Percentiles rank a stretch among this genome's conserved stretches.
Evolutionary conservation across 345 rosid species (phyloP).

Genomic region (Ceriops zippeliana): DNA sequence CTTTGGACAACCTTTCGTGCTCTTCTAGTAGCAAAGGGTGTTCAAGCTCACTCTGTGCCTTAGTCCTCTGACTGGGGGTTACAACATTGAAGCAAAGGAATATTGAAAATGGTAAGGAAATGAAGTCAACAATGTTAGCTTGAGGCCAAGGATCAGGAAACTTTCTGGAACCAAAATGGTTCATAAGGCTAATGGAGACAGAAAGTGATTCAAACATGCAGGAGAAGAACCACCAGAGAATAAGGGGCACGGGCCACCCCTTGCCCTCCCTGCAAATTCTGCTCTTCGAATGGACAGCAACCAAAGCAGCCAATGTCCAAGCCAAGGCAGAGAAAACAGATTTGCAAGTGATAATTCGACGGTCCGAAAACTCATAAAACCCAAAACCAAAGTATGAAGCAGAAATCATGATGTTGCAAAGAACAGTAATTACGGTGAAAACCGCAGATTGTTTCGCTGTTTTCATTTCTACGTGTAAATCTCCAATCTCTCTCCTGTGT

Average conservation of each 20-base stretch:
- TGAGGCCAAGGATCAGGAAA: conserved; percentile 26
- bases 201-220: conserved; percentile 26
- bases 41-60: conserved; percentile 21
- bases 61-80: conserved; percentile 3
- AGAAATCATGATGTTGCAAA: conserved; percentile 30
- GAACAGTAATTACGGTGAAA: conserved; percentile 11
- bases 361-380: conserved; percentile 30
- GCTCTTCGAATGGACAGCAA: conserved; percentile 25
- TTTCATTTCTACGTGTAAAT: neutral
- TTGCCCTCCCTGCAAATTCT: conserved; percentile 16
- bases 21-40: conserved; percentile 34
- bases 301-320: conserved; percentile 42
- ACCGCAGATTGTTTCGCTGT: neutral
- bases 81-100: conserved; percentile 34
- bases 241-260: conserved; percentile 45
- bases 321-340: conserved; percentile 21
- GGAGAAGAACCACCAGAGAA: conserved; percentile 52
- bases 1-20: conserved; percentile 12
- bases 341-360: conserved; percentile 9
- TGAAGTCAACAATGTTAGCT: conserved; percentile 35
- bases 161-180: conserved; percentile 17
- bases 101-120: conserved; percentile 36
- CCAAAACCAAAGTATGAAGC: conserved; percentile 34
- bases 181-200: conserved; percentile 23
- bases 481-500: conserved; percentile 13